Conservation (phyloP, 192 early-diverging fungal species). For the Gigaspora rosea region DNA sequence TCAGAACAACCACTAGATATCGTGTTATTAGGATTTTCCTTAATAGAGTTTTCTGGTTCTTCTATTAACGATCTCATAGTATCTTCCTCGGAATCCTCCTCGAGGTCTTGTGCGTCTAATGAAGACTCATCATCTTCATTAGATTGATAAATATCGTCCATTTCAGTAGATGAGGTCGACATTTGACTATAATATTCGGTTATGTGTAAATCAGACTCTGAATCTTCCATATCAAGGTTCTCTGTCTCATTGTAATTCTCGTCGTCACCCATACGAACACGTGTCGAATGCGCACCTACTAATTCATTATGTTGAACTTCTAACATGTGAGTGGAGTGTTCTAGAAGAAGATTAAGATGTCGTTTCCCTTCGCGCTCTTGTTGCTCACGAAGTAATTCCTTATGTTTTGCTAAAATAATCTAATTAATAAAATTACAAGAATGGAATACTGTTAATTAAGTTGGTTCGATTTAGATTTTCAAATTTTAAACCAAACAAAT, state of each 20-base stretch:
- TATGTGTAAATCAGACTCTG: background rate
- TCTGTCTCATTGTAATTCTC: slow-evolving; percentile 43
- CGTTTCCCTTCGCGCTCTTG: slow-evolving; percentile 61
- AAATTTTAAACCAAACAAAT: too few relatives aligned
- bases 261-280: slow-evolving; percentile 33
- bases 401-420: slow-evolving; percentile 56
- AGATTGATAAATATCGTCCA: slow-evolving; percentile 18
- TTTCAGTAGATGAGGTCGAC: background rate
- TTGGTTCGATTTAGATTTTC: background rate
- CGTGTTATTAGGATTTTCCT: too few relatives aligned
- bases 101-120: slow-evolving; percentile 31
- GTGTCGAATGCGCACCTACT: background rate
- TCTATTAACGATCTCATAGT: background rate
- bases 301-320: slow-evolving; percentile 32
- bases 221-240: slow-evolving; percentile 31
- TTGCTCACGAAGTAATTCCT: slow-evolving; percentile 60
- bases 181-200: background rate
- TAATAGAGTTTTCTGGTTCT: too few relatives aligned
- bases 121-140: slow-evolving; percentile 29
- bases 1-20: too few relatives aligned
- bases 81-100: slow-evolving; percentile 36
- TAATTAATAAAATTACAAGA: slow-evolving; percentile 24
- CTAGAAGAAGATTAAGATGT: slow-evolving; percentile 71
- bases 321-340: slow-evolving; percentile 67
- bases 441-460: background rate